Conservation (phyloP, 139 green algal species). For the Picochlorum sp. region DNA sequence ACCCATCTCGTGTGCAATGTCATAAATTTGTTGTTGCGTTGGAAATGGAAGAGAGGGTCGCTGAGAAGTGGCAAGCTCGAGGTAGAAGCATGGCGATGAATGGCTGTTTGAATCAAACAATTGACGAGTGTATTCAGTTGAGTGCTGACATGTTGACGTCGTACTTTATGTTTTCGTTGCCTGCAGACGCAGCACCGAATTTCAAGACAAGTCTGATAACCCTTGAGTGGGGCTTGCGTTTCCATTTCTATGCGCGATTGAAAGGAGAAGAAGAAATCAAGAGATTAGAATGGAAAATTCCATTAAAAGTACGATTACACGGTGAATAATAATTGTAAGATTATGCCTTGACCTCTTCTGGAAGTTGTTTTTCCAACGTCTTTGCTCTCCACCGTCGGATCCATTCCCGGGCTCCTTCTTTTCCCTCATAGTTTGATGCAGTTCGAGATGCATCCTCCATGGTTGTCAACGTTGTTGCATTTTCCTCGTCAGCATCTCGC, state of each 20-base stretch:
- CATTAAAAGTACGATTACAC: background rate
- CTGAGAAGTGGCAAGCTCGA: background rate
- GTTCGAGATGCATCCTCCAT: constrained; percentile 6
- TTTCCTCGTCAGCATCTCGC: constrained; percentile 20
- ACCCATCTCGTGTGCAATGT: background rate
- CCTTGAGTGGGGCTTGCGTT: background rate
- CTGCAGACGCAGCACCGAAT: background rate
- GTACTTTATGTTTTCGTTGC: constrained; percentile 1
- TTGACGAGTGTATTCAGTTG: background rate
- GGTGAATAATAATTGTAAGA: background rate
- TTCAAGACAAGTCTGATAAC: background rate
- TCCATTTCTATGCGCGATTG: background rate
- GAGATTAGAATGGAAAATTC: background rate
- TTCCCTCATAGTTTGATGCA: background rate
- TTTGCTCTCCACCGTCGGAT: constrained; percentile 37
- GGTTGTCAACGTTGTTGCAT: constrained; percentile 20
- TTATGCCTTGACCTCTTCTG: constrained; percentile 7
- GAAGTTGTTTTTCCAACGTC: constrained; percentile 21
- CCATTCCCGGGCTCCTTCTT: constrained; percentile 19
- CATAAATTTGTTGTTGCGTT: background rate
- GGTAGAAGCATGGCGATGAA: background rate
- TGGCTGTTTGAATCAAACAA: background rate
- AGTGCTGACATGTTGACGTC: background rate
- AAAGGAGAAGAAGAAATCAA: background rate
- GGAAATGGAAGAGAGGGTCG: background rate